Evolutionary conservation across 495 filamentous ascomycete species (phyloP).

Genomic region (Pseudevernia furfuracea): DNA sequence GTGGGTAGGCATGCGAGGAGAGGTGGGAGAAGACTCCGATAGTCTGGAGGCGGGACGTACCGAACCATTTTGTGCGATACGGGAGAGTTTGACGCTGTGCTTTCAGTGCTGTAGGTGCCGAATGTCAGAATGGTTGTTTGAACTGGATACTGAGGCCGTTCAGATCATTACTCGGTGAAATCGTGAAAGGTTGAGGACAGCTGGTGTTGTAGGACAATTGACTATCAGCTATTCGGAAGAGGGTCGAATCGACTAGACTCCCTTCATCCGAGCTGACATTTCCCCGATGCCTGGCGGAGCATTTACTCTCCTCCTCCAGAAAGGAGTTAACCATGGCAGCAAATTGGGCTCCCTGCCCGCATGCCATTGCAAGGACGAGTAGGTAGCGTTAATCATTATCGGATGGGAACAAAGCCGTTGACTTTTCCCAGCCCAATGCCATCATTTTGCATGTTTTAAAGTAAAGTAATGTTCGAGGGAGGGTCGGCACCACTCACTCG

Average conservation of each 20-base stretch:
- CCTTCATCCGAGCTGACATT: constrained; percentile 13
- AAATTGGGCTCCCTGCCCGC: neutral
- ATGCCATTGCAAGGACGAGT: neutral
- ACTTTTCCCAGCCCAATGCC: neutral
- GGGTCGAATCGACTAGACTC: constrained; percentile 7
- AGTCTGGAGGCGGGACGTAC: constrained; percentile 56
- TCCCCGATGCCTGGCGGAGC: neutral
- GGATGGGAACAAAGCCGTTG: neutral
- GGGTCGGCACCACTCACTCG: neutral
- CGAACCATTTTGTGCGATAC: constrained; percentile 38
- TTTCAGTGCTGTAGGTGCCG: neutral
- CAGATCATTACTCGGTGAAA: neutral
- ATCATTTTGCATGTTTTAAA: constrained; percentile 10
- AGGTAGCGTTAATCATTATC: neutral
- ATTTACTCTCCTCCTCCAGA: neutral
- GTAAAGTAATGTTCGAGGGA: no score
- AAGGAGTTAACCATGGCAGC: neutral
- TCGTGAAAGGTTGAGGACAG: neutral
- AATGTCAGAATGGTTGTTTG: neutral
- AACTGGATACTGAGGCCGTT: neutral
- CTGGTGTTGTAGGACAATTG: neutral
- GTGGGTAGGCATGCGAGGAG: constrained; percentile 81
- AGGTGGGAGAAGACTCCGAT: constrained; percentile 59
- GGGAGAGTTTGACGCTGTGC: neutral
- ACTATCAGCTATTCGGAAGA: neutral